Evolutionary conservation across 306 rosid species (phyloP).

Genomic region (Hippophae gyantsensis): DNA sequence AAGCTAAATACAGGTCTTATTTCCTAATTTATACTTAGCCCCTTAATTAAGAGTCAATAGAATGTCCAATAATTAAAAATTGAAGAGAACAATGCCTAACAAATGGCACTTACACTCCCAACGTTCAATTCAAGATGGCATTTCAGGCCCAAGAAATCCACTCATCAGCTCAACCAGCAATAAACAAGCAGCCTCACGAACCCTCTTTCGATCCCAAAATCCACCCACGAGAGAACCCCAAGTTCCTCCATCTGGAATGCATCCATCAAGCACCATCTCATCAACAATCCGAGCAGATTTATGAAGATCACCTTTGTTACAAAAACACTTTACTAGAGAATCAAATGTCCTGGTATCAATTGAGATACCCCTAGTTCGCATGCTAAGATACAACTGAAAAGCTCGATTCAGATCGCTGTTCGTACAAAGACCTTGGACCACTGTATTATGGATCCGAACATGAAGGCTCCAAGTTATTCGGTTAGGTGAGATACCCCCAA

Average conservation of each 20-base stretch:
- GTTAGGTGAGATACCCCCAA: conserved; percentile 53
- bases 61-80: not conserved
- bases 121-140: not conserved
- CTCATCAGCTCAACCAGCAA: conserved; percentile 41
- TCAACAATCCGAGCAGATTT: conserved; percentile 64
- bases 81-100: not conserved
- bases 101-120: not conserved
- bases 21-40: too few relatives aligned
- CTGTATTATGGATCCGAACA: conserved; percentile 58
- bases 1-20: too few relatives aligned
- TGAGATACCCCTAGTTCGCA: conserved; percentile 67
- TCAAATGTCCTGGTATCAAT: conserved; percentile 43
- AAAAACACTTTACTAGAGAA: conserved; percentile 37
- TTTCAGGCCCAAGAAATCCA: conserved; percentile 3
- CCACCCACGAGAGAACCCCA: conserved; percentile 58
- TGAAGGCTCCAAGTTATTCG: conserved; percentile 73
- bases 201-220: conserved; percentile 58
- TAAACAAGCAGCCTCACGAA: conserved; percentile 52
- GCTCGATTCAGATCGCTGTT: conserved; percentile 41
- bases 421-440: conserved; percentile 62
- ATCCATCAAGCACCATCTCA: conserved; percentile 72
- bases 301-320: conserved; percentile 56
- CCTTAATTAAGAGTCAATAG: not conserved
- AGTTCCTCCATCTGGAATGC: conserved; percentile 52
- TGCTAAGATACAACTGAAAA: conserved; percentile 66